phyloP scores from a whole-genome alignment of 2,329 filamentous ascomycete species.

The Ophiocordyceps camponoti-leonardi region DNA sequence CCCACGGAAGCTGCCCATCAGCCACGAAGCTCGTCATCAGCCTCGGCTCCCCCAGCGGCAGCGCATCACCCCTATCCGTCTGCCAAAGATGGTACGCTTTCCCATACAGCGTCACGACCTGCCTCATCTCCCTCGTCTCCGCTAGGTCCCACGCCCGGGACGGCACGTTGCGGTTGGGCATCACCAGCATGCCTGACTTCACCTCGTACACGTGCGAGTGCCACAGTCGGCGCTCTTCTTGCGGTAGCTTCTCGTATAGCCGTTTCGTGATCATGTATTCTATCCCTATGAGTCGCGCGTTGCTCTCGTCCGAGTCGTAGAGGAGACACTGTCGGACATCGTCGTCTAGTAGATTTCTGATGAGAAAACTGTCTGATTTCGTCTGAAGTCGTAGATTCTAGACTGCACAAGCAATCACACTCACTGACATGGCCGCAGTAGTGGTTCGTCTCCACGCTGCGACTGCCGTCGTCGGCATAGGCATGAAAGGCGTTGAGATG shows the following conservation, averaged over 20 bases:
- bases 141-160: constrained; percentile 53
- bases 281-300: constrained; percentile 62
- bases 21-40: constrained; percentile 36
- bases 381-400: neutral
- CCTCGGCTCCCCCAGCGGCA: constrained; percentile 34
- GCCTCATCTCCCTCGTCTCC: constrained; percentile 66
- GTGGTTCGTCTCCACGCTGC: constrained; percentile 63
- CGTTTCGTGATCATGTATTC: constrained; percentile 72
- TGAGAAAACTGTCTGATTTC: constrained; percentile 23
- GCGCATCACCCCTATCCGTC: constrained; percentile 50
- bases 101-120: constrained; percentile 59
- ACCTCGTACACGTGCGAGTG: constrained; percentile 63
- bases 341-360: constrained; percentile 15
- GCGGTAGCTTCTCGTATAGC: constrained; percentile 47
- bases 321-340: constrained; percentile 75
- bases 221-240: constrained; percentile 59
- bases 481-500: constrained; percentile 79
- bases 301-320: constrained; percentile 52
- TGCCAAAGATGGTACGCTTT: constrained; percentile 84
- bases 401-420: neutral
- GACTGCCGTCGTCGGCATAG: constrained; percentile 54
- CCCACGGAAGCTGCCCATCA: constrained; percentile 30
- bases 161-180: constrained; percentile 47
- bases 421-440: constrained; percentile 61
- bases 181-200: constrained; percentile 63